Evolutionary conservation across 768 basidiomycete species (phyloP), one percentile per base, ranked within the genome.

Genomic region (Russula virescens): DNA sequence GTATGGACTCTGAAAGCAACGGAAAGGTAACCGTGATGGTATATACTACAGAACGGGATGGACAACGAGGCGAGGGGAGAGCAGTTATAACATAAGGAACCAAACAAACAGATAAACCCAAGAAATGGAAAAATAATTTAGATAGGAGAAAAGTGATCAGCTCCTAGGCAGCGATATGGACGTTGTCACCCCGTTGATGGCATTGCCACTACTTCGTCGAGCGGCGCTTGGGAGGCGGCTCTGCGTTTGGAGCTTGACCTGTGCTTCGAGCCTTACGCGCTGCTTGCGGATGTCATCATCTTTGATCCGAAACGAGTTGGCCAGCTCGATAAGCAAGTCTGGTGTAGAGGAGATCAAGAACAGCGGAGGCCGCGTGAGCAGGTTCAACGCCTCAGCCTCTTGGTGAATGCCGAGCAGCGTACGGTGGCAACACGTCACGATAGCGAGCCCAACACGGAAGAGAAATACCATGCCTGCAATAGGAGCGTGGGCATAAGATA

Each of bases 271-370:
- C 70, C 91, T 91, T 35, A 80, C 69, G 3, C 89, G 82, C 67
- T 87, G 87, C 69, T 90, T 91, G 28, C 83, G 81, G 18, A 92
- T 65, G 61, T 91, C 89, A 61, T 91, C 89, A 66, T 91, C 90
- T 69, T 87, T 91, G 62, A 91, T 72, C 71, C 87, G 90, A 64
- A 88, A 75, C 3, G 81, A 78, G n/a, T 81, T 75, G 0, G 82
- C 81, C 9, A 86, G 78, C n/a, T 81, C 73, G 35, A 91, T 72
- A 63, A 91, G 79, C 1, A 80, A 78, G 49, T 88, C 89, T 0
- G 86, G 79, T 4, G 78, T 77, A 0, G 82, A 74, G 0, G 87
- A 87, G 0, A 91, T 78, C 57, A 76, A 76, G n/a, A 73, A 70
- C 0, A 76, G 71, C 1, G 83, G 80, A 0, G 87, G 87, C 19